A percentile compares a stretch with the other conserved stretches of the same genome.
phyloP scores from a whole-genome alignment of 768 basidiomycete genomes.

The Dioszegia hungarica region DNA sequence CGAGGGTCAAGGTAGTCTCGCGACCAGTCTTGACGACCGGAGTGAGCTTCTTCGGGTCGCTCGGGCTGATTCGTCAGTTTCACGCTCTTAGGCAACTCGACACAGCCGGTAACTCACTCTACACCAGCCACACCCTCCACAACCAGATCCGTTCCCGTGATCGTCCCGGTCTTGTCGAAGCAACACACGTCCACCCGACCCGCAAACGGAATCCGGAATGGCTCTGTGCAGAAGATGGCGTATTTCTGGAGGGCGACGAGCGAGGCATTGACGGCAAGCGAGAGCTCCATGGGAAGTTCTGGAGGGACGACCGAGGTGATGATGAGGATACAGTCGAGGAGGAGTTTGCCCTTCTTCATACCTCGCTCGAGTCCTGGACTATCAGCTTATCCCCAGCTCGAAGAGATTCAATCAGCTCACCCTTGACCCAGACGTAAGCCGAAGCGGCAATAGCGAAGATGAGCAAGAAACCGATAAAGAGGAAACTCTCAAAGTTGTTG shows the following conservation, averaged over 20 bases:
- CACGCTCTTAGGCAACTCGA: not conserved
- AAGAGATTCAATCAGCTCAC: constrained; percentile 50
- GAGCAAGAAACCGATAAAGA: constrained; percentile 96
- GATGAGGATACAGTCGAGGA: constrained; percentile 92
- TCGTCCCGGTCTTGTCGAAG: constrained; percentile 99
- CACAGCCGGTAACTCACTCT: constrained; percentile 59
- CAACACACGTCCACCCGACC: constrained; percentile 97
- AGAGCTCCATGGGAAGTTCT: constrained; percentile 96
- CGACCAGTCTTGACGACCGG: constrained; percentile 69
- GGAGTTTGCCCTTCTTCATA: constrained; percentile 86
- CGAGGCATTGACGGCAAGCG: constrained; percentile 90
- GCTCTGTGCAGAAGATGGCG: constrained; percentile 98
- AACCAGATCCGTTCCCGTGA: constrained; percentile 91
- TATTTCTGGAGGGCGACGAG: constrained; percentile 89
- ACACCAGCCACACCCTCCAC: constrained; percentile 90
- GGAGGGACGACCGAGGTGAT: constrained; percentile 97
- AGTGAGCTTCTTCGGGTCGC: constrained; percentile 63
- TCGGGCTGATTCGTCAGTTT: constrained; percentile 53
- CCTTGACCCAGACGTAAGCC: constrained; percentile 98
- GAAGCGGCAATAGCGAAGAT: constrained; percentile 96
- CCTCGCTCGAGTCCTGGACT: constrained; percentile 76
- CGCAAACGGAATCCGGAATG: constrained; percentile 93
- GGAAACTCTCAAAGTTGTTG: constrained; percentile 89
- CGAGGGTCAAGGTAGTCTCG: constrained; percentile 80
- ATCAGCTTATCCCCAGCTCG: not conserved